These are phyloP conservation scores for Epithele typhae DNA, from an alignment of 768 basidiomycete species.

Conservation along the genomic window DNA sequence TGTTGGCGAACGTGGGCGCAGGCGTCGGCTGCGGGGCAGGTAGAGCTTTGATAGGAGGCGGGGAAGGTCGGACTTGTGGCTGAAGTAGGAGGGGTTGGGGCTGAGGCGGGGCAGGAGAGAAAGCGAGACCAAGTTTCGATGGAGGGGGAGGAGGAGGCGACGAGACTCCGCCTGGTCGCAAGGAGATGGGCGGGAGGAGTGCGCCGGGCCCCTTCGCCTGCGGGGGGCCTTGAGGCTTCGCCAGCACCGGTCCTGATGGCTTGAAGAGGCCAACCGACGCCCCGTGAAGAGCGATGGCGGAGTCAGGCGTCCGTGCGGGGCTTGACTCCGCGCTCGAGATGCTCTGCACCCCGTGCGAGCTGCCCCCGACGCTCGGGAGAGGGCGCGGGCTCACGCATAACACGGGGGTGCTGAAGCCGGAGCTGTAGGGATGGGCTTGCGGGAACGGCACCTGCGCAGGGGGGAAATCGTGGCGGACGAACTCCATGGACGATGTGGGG, in stretches of 20 bases:
- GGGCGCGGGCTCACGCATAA: slow-evolving; percentile 9
- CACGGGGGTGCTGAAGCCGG: slow-evolving; percentile 6
- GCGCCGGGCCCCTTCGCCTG: too few species aligned
- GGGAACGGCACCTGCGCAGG: slow-evolving; percentile 7
- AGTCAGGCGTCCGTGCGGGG: slow-evolving; percentile 6
- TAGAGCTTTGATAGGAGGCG: too few species aligned
- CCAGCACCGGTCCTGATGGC: too few species aligned
- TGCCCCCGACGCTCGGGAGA: slow-evolving; percentile 2
- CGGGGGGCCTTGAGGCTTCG: too few species aligned
- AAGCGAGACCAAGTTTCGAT: too few species aligned
- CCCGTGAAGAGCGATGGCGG: neutral
- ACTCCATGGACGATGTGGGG: slow-evolving; percentile 12
- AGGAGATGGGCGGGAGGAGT: too few species aligned
- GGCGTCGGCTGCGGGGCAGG: neutral
- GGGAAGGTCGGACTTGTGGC: too few species aligned
- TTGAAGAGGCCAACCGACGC: neutral
- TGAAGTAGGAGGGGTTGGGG: too few species aligned
- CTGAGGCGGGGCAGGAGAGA: too few species aligned
- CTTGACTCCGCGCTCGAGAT: slow-evolving; percentile 3
- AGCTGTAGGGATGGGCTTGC: slow-evolving; percentile 3
- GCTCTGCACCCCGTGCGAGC: slow-evolving; percentile 9
- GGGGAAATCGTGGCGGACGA: neutral
- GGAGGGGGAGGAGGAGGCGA: too few species aligned
- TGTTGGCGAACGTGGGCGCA: neutral
- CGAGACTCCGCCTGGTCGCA: too few species aligned